Evolutionary conservation across 192 early-diverging fungal genomes (phyloP), one percentile per base, ranked within the genome.

Genomic region (Linnemannia exigua): DNA sequence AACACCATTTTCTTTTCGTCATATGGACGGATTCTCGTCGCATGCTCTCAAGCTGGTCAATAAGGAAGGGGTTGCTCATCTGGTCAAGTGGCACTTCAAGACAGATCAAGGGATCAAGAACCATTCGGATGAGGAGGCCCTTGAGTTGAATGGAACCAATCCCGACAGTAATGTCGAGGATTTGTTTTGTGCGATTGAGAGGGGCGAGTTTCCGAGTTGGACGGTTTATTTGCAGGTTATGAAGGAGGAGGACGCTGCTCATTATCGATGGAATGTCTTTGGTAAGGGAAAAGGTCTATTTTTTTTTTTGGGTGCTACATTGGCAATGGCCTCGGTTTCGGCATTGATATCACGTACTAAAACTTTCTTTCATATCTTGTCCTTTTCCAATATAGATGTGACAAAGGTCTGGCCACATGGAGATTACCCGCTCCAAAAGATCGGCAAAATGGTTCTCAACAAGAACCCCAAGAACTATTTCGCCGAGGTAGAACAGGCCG

Each of bases 71-170:
- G 87, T 91, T 46, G 89, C 85, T 87, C 82, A 88, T 38, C 95
- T 94, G 73, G 95, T 95, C 89, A 96, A 96, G 89, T 95, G 94
- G 92, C 95, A 96, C 90, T 95, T 92, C 88, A 93, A 90, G 77
- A 93, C 94, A 70, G 89, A 94, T 79, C 92, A 93, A 80, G 96
- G 96, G 50, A 91, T 93, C 89, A 92, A 95, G 89, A 94, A 92
- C 89, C 76, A 94, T 33, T 80, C 88, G 33, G 90, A 89, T 71
- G 92, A 91, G 66, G 91, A 95, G 70, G 95, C 94, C 48, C 83
- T 76, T 50, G 74, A 88, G 44, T 75, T 95, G 28, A 89, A 88
- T 47, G 91, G 91, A 37, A 80, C 83, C 44, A 89, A 96, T 70
- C 95, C 96, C 36, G 95, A 96, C 88, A 95, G 91, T 66, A 87